A percentile compares a stretch with the other conserved stretches of the same genome.
Evolutionary conservation across 2,329 filamentous ascomycete genomes (phyloP).

Genomic region (Monosporascus ibericus): DNA sequence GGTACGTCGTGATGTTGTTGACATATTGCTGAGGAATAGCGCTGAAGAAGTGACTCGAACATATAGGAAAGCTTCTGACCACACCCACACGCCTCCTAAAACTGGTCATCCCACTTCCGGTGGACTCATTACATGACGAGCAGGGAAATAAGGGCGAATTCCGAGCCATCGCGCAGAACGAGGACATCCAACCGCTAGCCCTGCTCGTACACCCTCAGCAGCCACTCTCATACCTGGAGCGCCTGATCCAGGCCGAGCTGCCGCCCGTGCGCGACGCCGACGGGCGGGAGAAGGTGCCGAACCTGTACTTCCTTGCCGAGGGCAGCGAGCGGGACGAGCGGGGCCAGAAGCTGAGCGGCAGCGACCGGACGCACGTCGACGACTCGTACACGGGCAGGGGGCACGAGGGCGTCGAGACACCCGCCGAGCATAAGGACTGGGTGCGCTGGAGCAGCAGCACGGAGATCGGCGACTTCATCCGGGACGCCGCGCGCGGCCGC

Average conservation of each 20-base stretch:
- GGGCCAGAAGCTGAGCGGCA: constrained; percentile 26
- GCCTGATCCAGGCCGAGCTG: constrained; percentile 81
- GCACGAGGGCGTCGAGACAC: constrained; percentile 45
- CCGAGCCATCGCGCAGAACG: constrained; percentile 42
- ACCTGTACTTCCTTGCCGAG: constrained; percentile 73
- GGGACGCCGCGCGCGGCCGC: constrained; percentile 76
- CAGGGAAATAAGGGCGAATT: constrained; percentile 34
- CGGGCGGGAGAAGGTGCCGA: constrained; percentile 62
- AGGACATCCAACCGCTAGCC: constrained; percentile 76
- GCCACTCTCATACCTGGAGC: constrained; percentile 82
- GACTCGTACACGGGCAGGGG: constrained; percentile 66
- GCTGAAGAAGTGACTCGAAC: neutral
- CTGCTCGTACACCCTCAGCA: constrained; percentile 85
- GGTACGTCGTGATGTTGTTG: constrained; percentile 31
- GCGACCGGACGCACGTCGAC: constrained; percentile 41
- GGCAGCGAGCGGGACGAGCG: constrained; percentile 59
- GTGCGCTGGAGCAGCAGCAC: constrained; percentile 85
- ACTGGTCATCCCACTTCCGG: constrained; percentile 58
- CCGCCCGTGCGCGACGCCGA: constrained; percentile 60
- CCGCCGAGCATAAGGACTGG: constrained; percentile 52
- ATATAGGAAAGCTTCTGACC: constrained; percentile 60
- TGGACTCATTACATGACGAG: constrained; percentile 48
- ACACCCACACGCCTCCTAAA: constrained; percentile 68
- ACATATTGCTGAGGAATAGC: neutral
- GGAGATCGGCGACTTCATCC: constrained; percentile 90